Base-by-base conservation (phyloP, 1,139 yeast species). In the Saccharomycopsis hybrid region DNA sequence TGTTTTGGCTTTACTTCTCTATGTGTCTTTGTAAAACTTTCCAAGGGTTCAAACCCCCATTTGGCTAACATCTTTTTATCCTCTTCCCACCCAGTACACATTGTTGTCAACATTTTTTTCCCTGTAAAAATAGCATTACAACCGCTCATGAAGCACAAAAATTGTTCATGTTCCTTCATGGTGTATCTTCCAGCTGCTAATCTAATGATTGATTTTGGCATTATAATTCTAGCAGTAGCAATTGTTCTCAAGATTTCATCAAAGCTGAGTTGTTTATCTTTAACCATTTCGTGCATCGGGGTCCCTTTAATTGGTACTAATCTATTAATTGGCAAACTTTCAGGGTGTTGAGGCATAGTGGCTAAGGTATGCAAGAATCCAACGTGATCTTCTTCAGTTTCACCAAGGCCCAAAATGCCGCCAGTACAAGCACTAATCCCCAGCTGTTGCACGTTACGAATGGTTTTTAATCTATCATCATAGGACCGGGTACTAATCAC, bases 41-140 rank as follows among this genome's bases (percentile, higher is more conserved):
- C 71, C 86, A 84, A 79, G 37, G 89, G 88, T 56, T 65, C 69
- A 58, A 83, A 64, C 0, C 94, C 94, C 92, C 92, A 85, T 58
- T 74, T 77, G 2, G 65, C 63, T 38, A 85, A 67, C 87, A 85
- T 78, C 7, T 66, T 73, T 56, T 74, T 82, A 62, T 85, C 94
- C 61, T 84, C 92, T 46, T 84, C 88, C 92, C 92, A 85, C 2
- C 89, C 90, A 56, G 80, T 82, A 62, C 94, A 85, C 82, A 82
- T 80, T 2, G 94, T 85, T 2, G 94, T 85, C 55, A 85, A 67
- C 92, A 85, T 85, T 58, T 76, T 80, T 64, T 85, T 84, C 27
- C 94, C 94, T 0, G 92, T 85, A 63, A 85, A 85, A 46, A 85
- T 81, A 13, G 92, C 90, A 65, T 85, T 85, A 54, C 84, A 81